These are phyloP conservation scores for Oryza glaberrima DNA, from an alignment of 176 grass and related monocot species.

Conservation along the genomic window DNA sequence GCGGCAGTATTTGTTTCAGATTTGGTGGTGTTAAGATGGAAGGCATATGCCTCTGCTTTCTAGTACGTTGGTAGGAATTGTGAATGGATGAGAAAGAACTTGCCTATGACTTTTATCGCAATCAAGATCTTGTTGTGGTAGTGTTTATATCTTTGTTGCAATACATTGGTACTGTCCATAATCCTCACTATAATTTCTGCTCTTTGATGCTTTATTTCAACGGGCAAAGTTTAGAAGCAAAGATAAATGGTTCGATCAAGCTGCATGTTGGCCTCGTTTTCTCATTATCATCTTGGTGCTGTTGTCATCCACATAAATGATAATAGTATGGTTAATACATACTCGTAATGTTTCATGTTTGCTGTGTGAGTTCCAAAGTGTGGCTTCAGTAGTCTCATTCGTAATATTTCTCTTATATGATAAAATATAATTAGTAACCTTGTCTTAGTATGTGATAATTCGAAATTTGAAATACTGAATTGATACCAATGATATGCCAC, in stretches of 20 bases:
- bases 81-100: conserved; percentile 18
- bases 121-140: background rate
- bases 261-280: background rate
- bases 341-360: background rate
- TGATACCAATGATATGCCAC: background rate
- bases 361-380: background rate
- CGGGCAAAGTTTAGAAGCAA: background rate
- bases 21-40: background rate
- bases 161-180: conserved; percentile 1
- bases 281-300: background rate
- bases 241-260: background rate
- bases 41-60: conserved; percentile 25
- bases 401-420: background rate
- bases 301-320: background rate
- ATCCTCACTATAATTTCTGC: background rate
- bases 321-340: background rate
- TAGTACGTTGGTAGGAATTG: conserved; percentile 21
- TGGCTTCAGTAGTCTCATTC: background rate
- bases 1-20: conserved; percentile 22
- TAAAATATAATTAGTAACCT: background rate
- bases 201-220: conserved; percentile 11
- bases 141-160: background rate
- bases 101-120: conserved; percentile 17
- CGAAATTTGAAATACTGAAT: background rate
- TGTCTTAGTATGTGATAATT: background rate